A percentile compares a stretch with the other conserved stretches of the same genome.
phyloP scores from a whole-genome alignment of 495 filamentous ascomycete genomes.

The Aspergillus nidulans region DNA sequence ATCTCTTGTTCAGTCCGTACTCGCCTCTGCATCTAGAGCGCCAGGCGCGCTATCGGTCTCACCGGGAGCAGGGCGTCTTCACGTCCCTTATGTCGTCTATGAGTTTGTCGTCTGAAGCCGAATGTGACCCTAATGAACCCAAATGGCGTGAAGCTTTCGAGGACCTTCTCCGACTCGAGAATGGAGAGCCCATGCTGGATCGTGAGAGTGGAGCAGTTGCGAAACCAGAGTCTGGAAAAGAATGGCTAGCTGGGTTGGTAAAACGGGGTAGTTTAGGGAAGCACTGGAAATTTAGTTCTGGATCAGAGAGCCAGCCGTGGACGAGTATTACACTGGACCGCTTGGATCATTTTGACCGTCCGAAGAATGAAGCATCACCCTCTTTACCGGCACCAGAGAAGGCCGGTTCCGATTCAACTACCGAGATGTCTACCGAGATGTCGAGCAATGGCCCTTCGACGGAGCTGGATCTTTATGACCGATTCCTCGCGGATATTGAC shows the following conservation, averaged over 20 bases:
- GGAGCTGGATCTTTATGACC: conserved; percentile 46
- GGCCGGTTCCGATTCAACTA: too few species aligned
- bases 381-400: not conserved
- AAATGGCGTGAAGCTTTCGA: conserved; percentile 55
- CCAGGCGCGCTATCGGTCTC: conserved; percentile 24
- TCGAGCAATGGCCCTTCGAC: conserved; percentile 19
- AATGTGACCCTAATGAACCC: conserved; percentile 31
- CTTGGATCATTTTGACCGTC: conserved; percentile 11
- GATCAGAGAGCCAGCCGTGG: conserved; percentile 19
- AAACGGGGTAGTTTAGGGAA: conserved; percentile 39
- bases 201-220: conserved; percentile 16
- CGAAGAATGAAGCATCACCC: conserved; percentile 7
- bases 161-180: conserved; percentile 48
- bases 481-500: conserved; percentile 39
- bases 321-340: conserved; percentile 25
- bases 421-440: not conserved
- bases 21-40: conserved; percentile 49
- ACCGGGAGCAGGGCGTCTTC: conserved; percentile 29
- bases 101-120: conserved; percentile 24
- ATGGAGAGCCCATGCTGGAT: conserved; percentile 44
- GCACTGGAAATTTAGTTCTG: conserved; percentile 29
- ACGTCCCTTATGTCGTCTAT: conserved; percentile 37
- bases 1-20: conserved; percentile 45
- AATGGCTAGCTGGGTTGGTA: conserved; percentile 36
- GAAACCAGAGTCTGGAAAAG: conserved; percentile 26